Percentiles rank a stretch among this genome's conserved stretches.
phyloP scores from a whole-genome alignment of 2,329 filamentous ascomycete genomes.

The Fusarium longipes region DNA sequence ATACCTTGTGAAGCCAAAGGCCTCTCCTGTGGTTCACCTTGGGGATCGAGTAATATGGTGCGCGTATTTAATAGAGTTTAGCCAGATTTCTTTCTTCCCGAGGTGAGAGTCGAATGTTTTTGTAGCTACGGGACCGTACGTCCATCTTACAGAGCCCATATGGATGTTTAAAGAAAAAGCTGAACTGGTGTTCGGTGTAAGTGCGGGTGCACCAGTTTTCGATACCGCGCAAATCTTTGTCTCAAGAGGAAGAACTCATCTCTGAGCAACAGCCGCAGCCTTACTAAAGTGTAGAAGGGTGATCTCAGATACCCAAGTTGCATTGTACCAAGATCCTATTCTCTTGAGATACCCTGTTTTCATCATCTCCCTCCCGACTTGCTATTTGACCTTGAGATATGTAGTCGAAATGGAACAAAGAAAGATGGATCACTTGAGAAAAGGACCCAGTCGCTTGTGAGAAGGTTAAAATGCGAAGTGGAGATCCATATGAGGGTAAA shows the following conservation, averaged over 20 bases:
- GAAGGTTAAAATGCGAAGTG: constrained; percentile 2
- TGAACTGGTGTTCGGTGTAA: constrained; percentile 17
- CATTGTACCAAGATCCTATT: constrained; percentile 1
- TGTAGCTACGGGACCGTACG: constrained; percentile 8
- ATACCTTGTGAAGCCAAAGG: constrained; percentile 16
- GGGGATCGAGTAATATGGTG: not conserved
- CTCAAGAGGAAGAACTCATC: constrained; percentile 20
- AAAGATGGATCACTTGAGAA: constrained; percentile 20
- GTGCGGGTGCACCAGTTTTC: constrained; percentile 25
- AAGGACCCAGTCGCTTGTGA: not conserved
- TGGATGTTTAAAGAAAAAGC: constrained; percentile 19
- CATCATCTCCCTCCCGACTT: constrained; percentile 12
- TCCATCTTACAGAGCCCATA: constrained; percentile 41
- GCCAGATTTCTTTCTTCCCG: constrained; percentile 19
- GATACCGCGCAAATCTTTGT: constrained; percentile 2
- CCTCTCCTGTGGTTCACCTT: constrained; percentile 10
- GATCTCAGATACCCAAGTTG: constrained; percentile 1
- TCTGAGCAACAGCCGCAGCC: not conserved
- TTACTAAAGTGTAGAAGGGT: not conserved
- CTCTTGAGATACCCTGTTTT: constrained; percentile 1
- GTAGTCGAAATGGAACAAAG: not conserved
- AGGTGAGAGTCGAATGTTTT: constrained; percentile 33
- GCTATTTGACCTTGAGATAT: constrained; percentile 5
- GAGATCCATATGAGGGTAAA: constrained; percentile 4
- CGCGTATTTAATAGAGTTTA: constrained; percentile 14